A percentile compares a stretch with the other conserved stretches of the same genome.
These are phyloP conservation scores for Closterium sp. DNA, from an alignment of 139 green algal species.

Conservation along the genomic window DNA sequence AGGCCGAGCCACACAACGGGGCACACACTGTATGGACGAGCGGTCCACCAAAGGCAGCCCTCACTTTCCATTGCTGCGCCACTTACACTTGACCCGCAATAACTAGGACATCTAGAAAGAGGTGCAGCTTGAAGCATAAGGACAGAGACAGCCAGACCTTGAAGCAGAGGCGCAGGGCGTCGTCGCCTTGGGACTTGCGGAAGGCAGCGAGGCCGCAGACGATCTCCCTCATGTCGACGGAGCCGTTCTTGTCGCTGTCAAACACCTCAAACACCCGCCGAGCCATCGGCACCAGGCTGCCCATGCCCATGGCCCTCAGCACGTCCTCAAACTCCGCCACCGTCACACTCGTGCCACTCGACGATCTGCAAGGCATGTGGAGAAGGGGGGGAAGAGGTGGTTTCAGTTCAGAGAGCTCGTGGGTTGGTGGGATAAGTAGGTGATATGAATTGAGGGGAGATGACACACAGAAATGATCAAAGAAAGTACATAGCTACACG, in stretches of 20 bases:
- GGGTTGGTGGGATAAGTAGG: no score
- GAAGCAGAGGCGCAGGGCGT: slow-evolving; percentile 46
- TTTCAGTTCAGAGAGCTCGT: no score
- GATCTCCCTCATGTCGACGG: slow-evolving; percentile 53
- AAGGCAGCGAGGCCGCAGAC: slow-evolving; percentile 48
- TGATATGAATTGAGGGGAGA: no score
- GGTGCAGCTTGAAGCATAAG: background rate
- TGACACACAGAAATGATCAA: no score
- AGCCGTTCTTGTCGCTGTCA: slow-evolving; percentile 46
- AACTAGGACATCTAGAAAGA: background rate
- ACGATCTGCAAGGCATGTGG: slow-evolving; percentile 8
- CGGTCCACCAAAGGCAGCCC: no score
- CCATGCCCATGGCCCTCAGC: slow-evolving; percentile 41
- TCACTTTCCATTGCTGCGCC: background rate
- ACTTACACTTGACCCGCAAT: background rate
- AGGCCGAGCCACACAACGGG: no score
- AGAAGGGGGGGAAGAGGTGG: background rate
- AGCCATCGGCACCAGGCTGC: slow-evolving; percentile 26
- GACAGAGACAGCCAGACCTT: slow-evolving; percentile 9
- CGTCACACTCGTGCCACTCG: slow-evolving; percentile 34
- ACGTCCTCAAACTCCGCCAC: slow-evolving; percentile 48
- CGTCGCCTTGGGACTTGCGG: slow-evolving; percentile 31
- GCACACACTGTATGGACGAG: no score
- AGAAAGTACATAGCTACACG: no score
- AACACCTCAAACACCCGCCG: slow-evolving; percentile 50